A percentile compares a stretch with the other conserved stretches of the same genome.
Evolutionary conservation across 495 filamentous ascomycete genomes (phyloP).

Genomic region (Umbilicaria muhlenbergii): DNA sequence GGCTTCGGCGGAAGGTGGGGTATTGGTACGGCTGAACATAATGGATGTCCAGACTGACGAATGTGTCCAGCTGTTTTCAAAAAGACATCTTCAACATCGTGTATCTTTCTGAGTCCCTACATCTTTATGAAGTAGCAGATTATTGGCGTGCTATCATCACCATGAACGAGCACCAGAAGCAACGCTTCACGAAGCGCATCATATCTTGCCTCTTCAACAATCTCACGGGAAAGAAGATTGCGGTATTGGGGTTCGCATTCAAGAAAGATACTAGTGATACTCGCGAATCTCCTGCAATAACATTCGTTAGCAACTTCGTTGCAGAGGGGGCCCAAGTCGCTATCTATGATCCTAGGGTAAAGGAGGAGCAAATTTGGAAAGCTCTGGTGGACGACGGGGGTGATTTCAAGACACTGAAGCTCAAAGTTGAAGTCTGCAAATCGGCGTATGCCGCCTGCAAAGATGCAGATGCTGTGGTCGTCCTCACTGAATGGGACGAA

Average conservation of each 20-base stretch:
- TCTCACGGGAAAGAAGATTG: constrained; percentile 54
- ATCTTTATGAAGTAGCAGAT: constrained; percentile 54
- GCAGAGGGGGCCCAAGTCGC: constrained; percentile 49
- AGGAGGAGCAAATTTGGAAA: constrained; percentile 26
- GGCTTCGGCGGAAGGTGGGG: constrained; percentile 46
- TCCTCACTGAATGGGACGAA: constrained; percentile 52
- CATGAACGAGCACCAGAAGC: constrained; percentile 66
- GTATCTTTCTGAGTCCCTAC: constrained; percentile 55
- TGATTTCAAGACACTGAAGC: constrained; percentile 7
- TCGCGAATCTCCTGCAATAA: constrained; percentile 54
- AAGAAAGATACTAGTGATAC: constrained; percentile 73
- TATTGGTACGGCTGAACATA: not conserved
- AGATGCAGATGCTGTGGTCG: constrained; percentile 35
- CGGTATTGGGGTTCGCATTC: constrained; percentile 64
- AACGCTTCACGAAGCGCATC: constrained; percentile 47
- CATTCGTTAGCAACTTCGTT: constrained; percentile 47
- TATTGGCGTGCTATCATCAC: constrained; percentile 62
- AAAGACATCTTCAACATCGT: constrained; percentile 68
- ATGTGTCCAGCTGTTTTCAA: constrained; percentile 32
- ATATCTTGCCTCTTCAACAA: constrained; percentile 53
- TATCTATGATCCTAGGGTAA: constrained; percentile 60
- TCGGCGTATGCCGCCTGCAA: constrained; percentile 35
- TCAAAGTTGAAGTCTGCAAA: constrained; percentile 7
- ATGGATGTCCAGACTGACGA: not conserved
- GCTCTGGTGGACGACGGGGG: constrained; percentile 18